A percentile compares a stretch with the other conserved stretches of the same genome.
Conservation (phyloP, 371 early-diverging fungal genomes). For the Mucor lusitanicus region DNA sequence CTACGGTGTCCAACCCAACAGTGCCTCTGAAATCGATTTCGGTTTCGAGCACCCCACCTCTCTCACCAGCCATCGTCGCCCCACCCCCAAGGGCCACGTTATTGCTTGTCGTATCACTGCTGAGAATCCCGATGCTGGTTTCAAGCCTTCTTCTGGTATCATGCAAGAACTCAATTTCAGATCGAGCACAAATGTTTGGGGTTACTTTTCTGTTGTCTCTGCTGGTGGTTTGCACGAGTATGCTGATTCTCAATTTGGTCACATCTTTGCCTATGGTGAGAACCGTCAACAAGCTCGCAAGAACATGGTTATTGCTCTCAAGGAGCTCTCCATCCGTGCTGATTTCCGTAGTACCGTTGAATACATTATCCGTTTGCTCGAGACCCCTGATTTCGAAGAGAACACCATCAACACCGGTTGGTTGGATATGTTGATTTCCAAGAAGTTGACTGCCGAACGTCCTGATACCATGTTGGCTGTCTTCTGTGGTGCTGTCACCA, state of each 20-base stretch:
- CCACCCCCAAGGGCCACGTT: conserved; percentile 96
- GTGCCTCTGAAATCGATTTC: conserved; percentile 91
- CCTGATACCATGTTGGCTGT: conserved; percentile 90
- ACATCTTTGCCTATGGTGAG: conserved; percentile 97
- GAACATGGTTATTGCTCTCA: conserved; percentile 96
- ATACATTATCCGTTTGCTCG: conserved; percentile 93
- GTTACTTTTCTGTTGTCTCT: conserved; percentile 96
- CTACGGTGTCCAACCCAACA: conserved; percentile 85
- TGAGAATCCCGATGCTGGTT: conserved; percentile 99
- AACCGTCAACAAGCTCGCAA: conserved; percentile 92
- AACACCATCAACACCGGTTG: conserved; percentile 96
- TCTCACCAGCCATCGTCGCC: conserved; percentile 82
- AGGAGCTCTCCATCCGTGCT: conserved; percentile 97
- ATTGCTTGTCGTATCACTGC: conserved; percentile 98
- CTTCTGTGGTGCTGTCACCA: conserved; percentile 90
- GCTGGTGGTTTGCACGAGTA: conserved; percentile 97
- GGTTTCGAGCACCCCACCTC: conserved; percentile 80
- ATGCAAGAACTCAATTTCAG: conserved; percentile 96
- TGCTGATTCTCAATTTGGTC: conserved; percentile 99
- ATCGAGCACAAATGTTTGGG: conserved; percentile 95
- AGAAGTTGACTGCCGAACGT: conserved; percentile 87
- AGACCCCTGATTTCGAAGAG: conserved; percentile 85
- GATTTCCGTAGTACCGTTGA: conserved; percentile 98
- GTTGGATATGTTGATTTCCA: conserved; percentile 93
- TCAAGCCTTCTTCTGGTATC: conserved; percentile 96